Evolutionary conservation across 1,284 basidiomycete genomes (phyloP).

Genomic region (Cerrena zonata): DNA sequence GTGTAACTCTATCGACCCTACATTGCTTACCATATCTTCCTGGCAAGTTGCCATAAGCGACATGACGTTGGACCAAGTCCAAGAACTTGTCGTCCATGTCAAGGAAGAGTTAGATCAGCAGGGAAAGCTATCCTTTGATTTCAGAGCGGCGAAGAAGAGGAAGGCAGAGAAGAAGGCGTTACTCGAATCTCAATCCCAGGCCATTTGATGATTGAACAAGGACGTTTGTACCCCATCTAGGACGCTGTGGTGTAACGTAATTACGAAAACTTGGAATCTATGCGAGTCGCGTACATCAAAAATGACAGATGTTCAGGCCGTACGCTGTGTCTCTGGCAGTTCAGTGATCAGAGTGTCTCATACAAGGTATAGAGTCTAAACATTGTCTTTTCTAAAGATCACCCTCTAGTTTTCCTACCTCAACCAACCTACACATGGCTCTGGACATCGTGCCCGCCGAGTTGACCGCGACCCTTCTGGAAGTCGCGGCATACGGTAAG

Average conservation of each 20-base stretch:
- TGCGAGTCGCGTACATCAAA: too few species aligned
- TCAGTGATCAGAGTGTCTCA: too few species aligned
- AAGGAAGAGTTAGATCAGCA: slow-evolving; percentile 24
- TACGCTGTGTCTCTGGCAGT: too few species aligned
- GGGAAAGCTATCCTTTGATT: slow-evolving; percentile 19
- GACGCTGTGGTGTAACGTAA: too few species aligned
- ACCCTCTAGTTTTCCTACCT: too few species aligned
- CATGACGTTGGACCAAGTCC: slow-evolving; percentile 24
- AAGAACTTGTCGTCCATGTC: slow-evolving; percentile 18
- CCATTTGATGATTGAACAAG: too few species aligned
- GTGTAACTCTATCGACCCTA: slow-evolving; percentile 7
- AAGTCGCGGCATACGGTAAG: not conserved
- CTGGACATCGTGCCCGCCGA: not conserved
- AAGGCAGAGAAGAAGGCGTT: slow-evolving; percentile 10
- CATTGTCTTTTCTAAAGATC: too few species aligned
- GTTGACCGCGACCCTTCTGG: not conserved
- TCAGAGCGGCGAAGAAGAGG: slow-evolving; percentile 17
- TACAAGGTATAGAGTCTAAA: too few species aligned
- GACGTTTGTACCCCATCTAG: too few species aligned
- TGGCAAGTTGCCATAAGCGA: slow-evolving; percentile 24
- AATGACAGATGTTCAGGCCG: too few species aligned
- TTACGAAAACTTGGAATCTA: too few species aligned
- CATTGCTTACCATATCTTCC: slow-evolving; percentile 10
- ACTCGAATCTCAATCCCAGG: not conserved
- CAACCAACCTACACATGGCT: too few species aligned